Base-by-base conservation (phyloP, 768 basidiomycete genomes). In the Neoboletus magnificus region DNA sequence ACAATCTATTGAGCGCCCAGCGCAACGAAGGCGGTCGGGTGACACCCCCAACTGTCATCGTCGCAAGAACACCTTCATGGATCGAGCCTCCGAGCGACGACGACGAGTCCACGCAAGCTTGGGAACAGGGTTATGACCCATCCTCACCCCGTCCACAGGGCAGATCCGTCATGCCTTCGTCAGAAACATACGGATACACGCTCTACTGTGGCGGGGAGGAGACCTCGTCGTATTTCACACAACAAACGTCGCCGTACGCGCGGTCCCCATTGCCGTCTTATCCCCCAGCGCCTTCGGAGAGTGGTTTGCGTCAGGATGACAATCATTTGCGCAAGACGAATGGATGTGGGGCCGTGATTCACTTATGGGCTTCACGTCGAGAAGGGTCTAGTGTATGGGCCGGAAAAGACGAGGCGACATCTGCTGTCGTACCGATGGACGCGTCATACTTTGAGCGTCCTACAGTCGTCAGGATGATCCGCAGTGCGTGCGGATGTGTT, bases 301-400 rank as follows among this genome's bases (percentile, higher is more conserved):
- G 60, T 22, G 44, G 49, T 37, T 57, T 30, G 37, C 66, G 41
- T 25, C 52, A 58, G 27, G 44, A 29, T 25, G 33, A 57, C 7
- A 6, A 20, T 35, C 53, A 55, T 18, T 39, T 51, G 8, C 46
- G 62, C 35, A 63, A 55, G 54, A 74, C 76, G 8, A 86, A 81
- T 54, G 86, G 85, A 0, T 89, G 87, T 58, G 87, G 87, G 0
- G 76, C 84, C 1, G 67, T 86, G 7, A 65, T 89, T 12, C 86
- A 88, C 65, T 57, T 77, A 49, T 71, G 73, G 15, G 86, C 83
- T 20, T 76, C 78, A 10, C 83, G 81, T 3, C 78, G 79, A n/a
- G 73, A 73, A 23, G 74, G 76, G 23, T 75, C 77, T 32, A 76
- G 76, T 25, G 80, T 82, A 6, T 89, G 85, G 85, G 73, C 80